Evolutionary conservation across 441 rosid species (phyloP).

Genomic region (Euphorbia corollata): DNA sequence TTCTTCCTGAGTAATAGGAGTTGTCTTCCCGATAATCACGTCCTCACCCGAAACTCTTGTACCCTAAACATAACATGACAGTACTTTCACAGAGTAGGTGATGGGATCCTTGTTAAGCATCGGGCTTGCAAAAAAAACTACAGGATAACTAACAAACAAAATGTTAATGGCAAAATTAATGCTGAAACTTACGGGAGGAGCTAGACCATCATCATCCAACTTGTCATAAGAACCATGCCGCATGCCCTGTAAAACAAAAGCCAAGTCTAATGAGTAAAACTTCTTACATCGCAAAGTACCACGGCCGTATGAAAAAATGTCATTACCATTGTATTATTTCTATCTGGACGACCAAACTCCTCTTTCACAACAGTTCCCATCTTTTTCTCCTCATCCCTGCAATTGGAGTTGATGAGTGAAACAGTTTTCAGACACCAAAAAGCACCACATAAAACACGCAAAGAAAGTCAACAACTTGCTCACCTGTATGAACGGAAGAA

Average conservation of each 20-base stretch:
- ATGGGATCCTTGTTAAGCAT: neutral
- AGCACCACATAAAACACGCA: neutral
- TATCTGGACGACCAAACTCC: conserved; percentile 94
- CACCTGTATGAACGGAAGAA: conserved; percentile 94
- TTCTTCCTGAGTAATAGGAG: conserved; percentile 90
- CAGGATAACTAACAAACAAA: neutral
- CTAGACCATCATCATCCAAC: conserved; percentile 97
- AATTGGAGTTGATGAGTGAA: conserved; percentile 17
- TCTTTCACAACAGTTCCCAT: conserved; percentile 99
- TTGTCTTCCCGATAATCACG: conserved; percentile 93
- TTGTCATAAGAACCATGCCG: conserved; percentile 98
- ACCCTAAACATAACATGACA: conserved; percentile 43
- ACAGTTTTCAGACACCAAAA: conserved; percentile 10
- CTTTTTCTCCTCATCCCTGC: conserved; percentile 97
- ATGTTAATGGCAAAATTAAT: neutral
- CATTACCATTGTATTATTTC: conserved; percentile 79
- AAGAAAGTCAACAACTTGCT: conserved; percentile 14
- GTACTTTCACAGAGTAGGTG: too few relatives aligned
- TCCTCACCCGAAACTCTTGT: conserved; percentile 97
- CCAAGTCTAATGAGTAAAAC: conserved; percentile 17
- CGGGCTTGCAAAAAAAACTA: neutral
- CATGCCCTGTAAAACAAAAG: conserved; percentile 66
- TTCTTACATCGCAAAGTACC: conserved; percentile 3
- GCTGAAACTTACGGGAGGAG: conserved; percentile 71
- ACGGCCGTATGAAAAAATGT: conserved; percentile 4